These are phyloP conservation scores for Pleurotus citrinopileatus DNA, from an alignment of 768 basidiomycete genomes.

Conservation along the genomic window DNA sequence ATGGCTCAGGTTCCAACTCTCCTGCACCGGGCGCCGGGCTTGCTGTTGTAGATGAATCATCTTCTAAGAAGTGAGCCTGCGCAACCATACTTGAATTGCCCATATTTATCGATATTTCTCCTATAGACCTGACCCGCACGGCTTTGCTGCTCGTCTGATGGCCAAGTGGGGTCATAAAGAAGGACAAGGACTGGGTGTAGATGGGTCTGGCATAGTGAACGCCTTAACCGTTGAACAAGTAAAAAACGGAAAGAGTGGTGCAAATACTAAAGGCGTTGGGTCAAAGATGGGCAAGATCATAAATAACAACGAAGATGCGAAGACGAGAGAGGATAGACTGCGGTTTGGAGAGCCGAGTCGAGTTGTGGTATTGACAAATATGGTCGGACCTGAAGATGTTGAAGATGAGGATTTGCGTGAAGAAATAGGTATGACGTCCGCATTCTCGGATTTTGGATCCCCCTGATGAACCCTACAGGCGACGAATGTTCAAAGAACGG, in stretches of 20 bases:
- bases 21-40: constrained; percentile 25
- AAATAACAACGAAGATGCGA: constrained; percentile 85
- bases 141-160: constrained; percentile 86
- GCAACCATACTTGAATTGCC: too few species aligned
- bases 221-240: constrained; percentile 82
- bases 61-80: constrained; percentile 12
- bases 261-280: constrained; percentile 35
- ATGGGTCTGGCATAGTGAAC: constrained; percentile 84
- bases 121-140: constrained; percentile 56
- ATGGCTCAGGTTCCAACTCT: constrained; percentile 20
- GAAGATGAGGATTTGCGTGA: constrained; percentile 82
- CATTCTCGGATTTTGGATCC: not conserved
- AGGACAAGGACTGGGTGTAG: constrained; percentile 87
- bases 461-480: constrained; percentile 40
- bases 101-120: not conserved
- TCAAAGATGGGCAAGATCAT: constrained; percentile 86
- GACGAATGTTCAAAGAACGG: constrained; percentile 91
- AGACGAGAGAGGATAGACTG: constrained; percentile 70
- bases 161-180: constrained; percentile 96
- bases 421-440: constrained; percentile 69
- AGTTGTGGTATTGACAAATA: constrained; percentile 87
- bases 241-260: constrained; percentile 34
- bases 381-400: constrained; percentile 82
- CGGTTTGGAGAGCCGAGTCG: constrained; percentile 87
- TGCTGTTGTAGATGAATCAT: constrained; percentile 28